Evolutionary conservation across 345 rosid genomes (phyloP).

Genomic region (Populus tremula): DNA sequence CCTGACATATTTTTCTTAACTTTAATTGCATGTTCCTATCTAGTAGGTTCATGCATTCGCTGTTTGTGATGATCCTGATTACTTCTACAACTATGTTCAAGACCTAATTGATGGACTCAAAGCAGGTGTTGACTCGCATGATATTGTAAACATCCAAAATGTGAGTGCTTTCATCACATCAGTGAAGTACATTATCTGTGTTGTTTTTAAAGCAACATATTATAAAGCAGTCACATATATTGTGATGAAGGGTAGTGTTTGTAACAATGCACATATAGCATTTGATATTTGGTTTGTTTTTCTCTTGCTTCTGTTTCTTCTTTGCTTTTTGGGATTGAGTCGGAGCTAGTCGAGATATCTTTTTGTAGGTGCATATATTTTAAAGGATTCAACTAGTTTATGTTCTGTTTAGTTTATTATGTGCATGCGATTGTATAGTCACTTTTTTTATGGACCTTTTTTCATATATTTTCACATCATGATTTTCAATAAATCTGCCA

Average conservation of each 20-base stretch:
- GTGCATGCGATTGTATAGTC: neutral
- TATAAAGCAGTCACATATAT: neutral
- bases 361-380: no score
- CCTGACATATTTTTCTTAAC: neutral
- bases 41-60: conserved; percentile 88
- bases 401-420: neutral
- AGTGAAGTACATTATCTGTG: neutral
- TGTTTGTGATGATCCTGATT: conserved; percentile 90
- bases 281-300: no score
- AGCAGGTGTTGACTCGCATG: conserved; percentile 66
- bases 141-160: conserved; percentile 61
- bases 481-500: neutral
- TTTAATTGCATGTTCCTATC: conserved; percentile 12
- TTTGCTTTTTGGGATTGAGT: no score
- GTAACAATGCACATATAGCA: no score
- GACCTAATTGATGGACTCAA: conserved; percentile 73
- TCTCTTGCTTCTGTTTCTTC: no score
- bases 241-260: neutral
- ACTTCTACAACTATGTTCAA: conserved; percentile 83
- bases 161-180: conserved; percentile 42
- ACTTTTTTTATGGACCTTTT: neutral
- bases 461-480: neutral
- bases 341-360: no score
- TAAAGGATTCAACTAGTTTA: no score
- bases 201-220: neutral